Conservation (phyloP, 129 eudicot genomes). For the Centrapalus pauciflorus region DNA sequence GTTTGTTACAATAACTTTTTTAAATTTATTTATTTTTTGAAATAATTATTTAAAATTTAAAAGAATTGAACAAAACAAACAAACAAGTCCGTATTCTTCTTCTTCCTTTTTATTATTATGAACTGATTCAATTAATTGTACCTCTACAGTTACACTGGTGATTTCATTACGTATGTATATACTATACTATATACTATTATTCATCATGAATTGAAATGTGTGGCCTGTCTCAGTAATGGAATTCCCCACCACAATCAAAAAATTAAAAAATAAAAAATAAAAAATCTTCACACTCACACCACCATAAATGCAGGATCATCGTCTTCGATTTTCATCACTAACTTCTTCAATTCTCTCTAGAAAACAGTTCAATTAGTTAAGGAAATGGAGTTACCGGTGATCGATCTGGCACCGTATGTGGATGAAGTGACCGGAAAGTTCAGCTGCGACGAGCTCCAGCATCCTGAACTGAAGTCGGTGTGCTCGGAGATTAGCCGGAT, state of each 20-base stretch:
- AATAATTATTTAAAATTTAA: too few species aligned
- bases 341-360: not conserved
- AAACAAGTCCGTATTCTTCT: too few species aligned
- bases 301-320: slow-evolving; percentile 17
- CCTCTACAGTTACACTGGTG: not conserved
- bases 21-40: too few species aligned
- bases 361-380: not conserved
- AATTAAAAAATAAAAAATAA: too few species aligned
- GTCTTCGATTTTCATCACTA: not conserved
- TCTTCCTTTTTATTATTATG: too few species aligned
- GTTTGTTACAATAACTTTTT: too few species aligned
- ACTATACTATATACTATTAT: slow-evolving; percentile 14
- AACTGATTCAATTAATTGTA: not conserved
- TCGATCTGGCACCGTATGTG: slow-evolving; percentile 61
- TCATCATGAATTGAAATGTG: slow-evolving; percentile 11
- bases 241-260: slow-evolving; percentile 16
- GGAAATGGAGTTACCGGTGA: slow-evolving; percentile 69
- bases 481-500: slow-evolving; percentile 71
- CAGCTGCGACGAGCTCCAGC: slow-evolving; percentile 20
- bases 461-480: slow-evolving; percentile 37
- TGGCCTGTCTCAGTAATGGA: slow-evolving; percentile 11
- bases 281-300: slow-evolving; percentile 10
- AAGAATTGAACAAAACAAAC: too few species aligned
- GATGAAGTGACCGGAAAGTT: slow-evolving; percentile 19
- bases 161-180: not conserved